Conservation (phyloP, 1,139 yeast species). For the Diutina sp. region DNA sequence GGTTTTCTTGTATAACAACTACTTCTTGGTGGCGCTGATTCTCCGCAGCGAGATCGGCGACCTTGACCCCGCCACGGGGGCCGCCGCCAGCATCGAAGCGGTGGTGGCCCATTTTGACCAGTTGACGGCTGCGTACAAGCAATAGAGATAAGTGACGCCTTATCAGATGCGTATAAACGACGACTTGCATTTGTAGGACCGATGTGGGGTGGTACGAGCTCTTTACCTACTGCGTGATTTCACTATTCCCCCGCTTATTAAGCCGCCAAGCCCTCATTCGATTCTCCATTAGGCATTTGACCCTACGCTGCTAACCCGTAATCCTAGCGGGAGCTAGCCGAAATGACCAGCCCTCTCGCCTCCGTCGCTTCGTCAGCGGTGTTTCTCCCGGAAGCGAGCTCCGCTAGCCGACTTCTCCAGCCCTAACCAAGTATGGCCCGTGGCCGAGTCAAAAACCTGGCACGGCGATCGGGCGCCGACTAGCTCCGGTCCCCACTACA, state of each 20-base stretch:
- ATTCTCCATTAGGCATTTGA: no score
- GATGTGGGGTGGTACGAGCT: not conserved
- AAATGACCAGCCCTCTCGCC: no score
- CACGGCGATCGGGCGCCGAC: not conserved
- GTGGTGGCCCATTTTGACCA: not conserved
- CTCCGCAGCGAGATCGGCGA: constrained; percentile 35
- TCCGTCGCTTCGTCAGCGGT: no score
- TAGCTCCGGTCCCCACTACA: not conserved
- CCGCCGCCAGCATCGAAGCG: not conserved
- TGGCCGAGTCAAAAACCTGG: not conserved
- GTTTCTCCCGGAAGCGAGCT: no score
- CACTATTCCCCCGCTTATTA: no score
- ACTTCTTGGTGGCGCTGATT: constrained; percentile 40
- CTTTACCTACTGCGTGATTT: not conserved
- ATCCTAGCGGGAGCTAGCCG: no score
- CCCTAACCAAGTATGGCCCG: no score
- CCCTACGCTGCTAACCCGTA: no score
- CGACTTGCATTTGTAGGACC: not conserved
- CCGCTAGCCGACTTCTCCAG: no score
- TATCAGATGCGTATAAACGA: not conserved
- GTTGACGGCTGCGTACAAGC: not conserved
- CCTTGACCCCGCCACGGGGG: constrained; percentile 3
- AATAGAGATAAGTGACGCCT: not conserved
- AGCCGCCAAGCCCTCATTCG: no score
- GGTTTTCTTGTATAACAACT: constrained; percentile 66